Conservation (phyloP, 2,329 filamentous ascomycete genomes). For the Colletotrichum cordylinicola region DNA sequence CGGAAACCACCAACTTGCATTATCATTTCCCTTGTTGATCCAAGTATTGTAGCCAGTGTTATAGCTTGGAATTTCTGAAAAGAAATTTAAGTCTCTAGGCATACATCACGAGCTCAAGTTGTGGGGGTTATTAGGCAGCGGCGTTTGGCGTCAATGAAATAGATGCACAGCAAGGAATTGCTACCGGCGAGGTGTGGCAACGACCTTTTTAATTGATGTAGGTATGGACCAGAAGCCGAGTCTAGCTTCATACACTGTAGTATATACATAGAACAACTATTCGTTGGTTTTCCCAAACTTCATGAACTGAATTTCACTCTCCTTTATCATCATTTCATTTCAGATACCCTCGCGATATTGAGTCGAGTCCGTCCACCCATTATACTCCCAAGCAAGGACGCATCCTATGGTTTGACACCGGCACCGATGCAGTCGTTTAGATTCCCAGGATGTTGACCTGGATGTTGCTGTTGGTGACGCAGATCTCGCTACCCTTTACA, state of each 20-base stretch:
- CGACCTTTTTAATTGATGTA: not conserved
- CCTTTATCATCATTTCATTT: not conserved
- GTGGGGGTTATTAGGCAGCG: not conserved
- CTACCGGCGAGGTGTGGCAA: fast-evolving
- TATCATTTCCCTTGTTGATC: not conserved
- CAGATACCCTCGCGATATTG: fast-evolving
- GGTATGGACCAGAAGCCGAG: not conserved
- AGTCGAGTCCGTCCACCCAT: not conserved
- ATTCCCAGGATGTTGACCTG: not conserved
- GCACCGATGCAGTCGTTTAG: not conserved
- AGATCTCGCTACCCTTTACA: not conserved
- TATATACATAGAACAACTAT: not conserved
- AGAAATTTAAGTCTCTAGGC: fast-evolving
- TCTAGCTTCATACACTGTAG: not conserved
- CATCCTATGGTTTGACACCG: fast-evolving
- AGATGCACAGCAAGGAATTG: fast-evolving
- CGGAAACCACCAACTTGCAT: too few relatives aligned
- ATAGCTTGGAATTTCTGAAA: not conserved
- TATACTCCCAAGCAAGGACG: fast-evolving
- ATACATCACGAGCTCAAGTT: fast-evolving
- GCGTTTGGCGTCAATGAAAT: fast-evolving
- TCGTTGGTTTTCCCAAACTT: fast-evolving
- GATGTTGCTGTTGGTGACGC: not conserved
- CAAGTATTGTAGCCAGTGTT: fast-evolving
- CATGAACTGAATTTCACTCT: not conserved